Evolutionary conservation across 768 basidiomycete species (phyloP).

Genomic region (Macrolepiota dolichaula): DNA sequence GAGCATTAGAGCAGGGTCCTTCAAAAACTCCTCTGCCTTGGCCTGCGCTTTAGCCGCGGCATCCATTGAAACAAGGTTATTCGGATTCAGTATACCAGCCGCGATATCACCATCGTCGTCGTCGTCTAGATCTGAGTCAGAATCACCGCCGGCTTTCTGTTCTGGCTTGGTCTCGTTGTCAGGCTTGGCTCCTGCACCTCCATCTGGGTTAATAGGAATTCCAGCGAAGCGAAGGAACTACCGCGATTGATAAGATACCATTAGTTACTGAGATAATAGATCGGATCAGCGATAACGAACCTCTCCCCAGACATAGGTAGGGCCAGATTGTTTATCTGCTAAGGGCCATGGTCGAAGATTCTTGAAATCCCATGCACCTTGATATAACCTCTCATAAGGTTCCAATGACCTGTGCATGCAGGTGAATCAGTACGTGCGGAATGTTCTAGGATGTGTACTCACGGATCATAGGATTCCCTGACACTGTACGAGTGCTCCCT

Average conservation of each 20-base stretch:
- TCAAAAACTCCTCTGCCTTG: conserved; percentile 46
- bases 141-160: conserved; percentile 5
- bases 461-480: conserved; percentile 47
- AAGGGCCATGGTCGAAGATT: conserved; percentile 37
- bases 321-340: conserved; percentile 28
- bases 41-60: conserved; percentile 3
- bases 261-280: not conserved
- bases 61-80: not conserved
- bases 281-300: conserved; percentile 29
- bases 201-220: conserved; percentile 5
- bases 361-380: conserved; percentile 58
- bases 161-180: not conserved
- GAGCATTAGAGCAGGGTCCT: conserved; percentile 54
- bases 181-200: not conserved
- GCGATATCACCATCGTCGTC: conserved; percentile 7
- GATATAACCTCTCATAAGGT: conserved; percentile 49
- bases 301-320: conserved; percentile 59
- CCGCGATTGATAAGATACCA: not conserved
- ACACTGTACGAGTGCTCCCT: conserved; percentile 43
- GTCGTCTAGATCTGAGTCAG: not conserved
- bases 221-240: conserved; percentile 11
- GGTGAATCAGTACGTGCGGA: conserved; percentile 1
- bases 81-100: conserved; percentile 1
- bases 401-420: conserved; percentile 26
- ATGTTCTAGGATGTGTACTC: conserved; percentile 19